Evolutionary conservation across 192 early-diverging fungal genomes (phyloP), one percentile per base, ranked within the genome.

Genomic region (Rhizoclosmatium sp.): DNA sequence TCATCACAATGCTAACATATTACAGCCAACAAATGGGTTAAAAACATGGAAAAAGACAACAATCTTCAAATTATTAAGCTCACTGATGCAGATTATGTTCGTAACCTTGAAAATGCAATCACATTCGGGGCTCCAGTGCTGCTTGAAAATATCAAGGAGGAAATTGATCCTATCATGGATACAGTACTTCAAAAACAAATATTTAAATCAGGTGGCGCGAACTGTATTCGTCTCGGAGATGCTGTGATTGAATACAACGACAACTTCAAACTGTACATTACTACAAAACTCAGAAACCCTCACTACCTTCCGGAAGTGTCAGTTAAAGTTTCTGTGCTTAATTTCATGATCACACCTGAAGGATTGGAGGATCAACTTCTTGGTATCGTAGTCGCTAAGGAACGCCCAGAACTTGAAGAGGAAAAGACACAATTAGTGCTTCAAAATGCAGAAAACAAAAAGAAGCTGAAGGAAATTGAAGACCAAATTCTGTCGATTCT

Each of bases 341-440:
- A 92, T 81, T 92, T 92, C 71, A 91, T 91, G 89, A 92, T 92
- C 71, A 92, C 90, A n/a, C 88, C 89, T 2, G 90, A 91, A 69
- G 90, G 90, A 45, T 68, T 92, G 7, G 90, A 92, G 65, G 90
- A 92, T 64, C 90, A 92, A 77, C 78, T 91, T 21, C 82, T 92
- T 10, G 90, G 90, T 39, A 90, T 90, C 48, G 90, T 92, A 0
- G 90, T 92, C 1, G 82, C 85, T 1, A 91, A 89, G 60, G 90
- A 92, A 71, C 76, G 90, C 16, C 90, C 90, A 4, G 90, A 92
- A 66, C 82, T 92, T 10, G 90, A 92, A 80, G 90, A 91, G 47
- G 90, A 92, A 71, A 92, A 92, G 76, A 88, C 85, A 16, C 90
- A 92, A 81, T 82, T 92, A 7, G 88, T 92, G 49, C 79, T 91